Evolutionary conservation across 176 grass and related monocot species (phyloP), one percentile per base, ranked within the genome.

Genomic region (Musa troglodytarum): DNA sequence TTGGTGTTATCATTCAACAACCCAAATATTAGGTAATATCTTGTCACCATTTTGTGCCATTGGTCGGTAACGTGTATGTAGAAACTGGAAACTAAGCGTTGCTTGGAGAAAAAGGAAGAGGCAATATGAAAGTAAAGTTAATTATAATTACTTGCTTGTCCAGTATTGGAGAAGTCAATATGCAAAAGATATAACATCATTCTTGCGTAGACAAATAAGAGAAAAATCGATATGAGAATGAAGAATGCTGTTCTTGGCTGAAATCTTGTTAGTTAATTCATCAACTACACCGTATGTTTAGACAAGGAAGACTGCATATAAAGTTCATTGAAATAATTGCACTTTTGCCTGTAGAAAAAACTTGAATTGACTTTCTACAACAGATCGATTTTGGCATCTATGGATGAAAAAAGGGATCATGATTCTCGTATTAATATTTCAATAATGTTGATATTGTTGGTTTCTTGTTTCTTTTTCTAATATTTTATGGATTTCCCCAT

Each of bases 1-100:
- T 74, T 96, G 68, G 89, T 92, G 49, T 71, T 88, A 57, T 83
- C 86, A 56, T 89, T 92, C 54, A 83, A 92, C 62, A 83, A 88
- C 63, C 85, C 76, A 49, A 66, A 79, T 53, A 92, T 92, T 63
- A 89, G 89, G 89, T 86, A 9, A 53, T 68, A 73, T 78, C 61
- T 75, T 7, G 1, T n/a, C 58, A 63, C 75, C n/a, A 0, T 63
- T 43, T 43, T 43, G 34, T 43, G 34, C 3, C 34, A 43, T 43
- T 5, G 34, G 4, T 43, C 4, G 34, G 34, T 43, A 43, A 43
- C 34, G 6, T 43, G 34, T 6, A 3, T 75, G 10, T 12, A 68
- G 12, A 12, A 29, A 6, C 65, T 20, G 0, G n/a, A 8, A 7
- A 8, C 57, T 8, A 59, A 19, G 57, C 17, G 21, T n/a, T 59